Evolutionary conservation across 768 basidiomycete genomes (phyloP), one percentile per base, ranked within the genome.

Genomic region (Pulveroboletus sp.): DNA sequence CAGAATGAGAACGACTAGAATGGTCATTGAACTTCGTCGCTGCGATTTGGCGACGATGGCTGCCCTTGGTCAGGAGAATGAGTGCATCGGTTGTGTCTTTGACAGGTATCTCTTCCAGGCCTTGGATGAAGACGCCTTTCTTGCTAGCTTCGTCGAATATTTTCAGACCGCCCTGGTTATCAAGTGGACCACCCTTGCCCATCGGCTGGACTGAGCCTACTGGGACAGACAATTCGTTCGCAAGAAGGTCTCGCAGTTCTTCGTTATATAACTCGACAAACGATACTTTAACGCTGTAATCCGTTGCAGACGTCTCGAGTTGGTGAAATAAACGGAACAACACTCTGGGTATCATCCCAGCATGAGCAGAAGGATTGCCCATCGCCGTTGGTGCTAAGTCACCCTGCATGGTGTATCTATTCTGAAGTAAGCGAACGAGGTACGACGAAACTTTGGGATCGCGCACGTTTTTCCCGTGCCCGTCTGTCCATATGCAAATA

Each of bases 401-500:
- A 14, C 96, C 96, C 70, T 97, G 93, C 96, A 98, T 99, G 4
- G 96, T 99, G 63, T 93, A 88, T 39, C 85, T 89, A 58, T 35
- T 11, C 40, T 26, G n/a, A 30, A n/a, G 17, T 70, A 33, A 65
- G 53, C 8, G 27, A 8, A 37, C 1, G 46, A 41, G 15, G 41
- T 18, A 50, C 17, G 44, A 37, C n/a, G 26, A 40, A 28, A 44
- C 43, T n/a, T 39, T 11, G 8, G 26, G 44, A 32, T 14, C 4
- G 74, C 90, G 59, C 66, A 96, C 92, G 96, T 98, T 73, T 99
- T 99, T 18, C 96, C 96, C 0, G 96, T 97, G 1, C 96, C 96
- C 0, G 96, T 98, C 68, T 98, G 96, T 2, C 96, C 96, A 64
- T 99, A 99, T 5, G 94, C 94, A 69, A 98, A 97, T 18, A 99